Evolutionary conservation across 768 basidiomycete genomes (phyloP).

Genomic region (Macrolepiota dolichaula): DNA sequence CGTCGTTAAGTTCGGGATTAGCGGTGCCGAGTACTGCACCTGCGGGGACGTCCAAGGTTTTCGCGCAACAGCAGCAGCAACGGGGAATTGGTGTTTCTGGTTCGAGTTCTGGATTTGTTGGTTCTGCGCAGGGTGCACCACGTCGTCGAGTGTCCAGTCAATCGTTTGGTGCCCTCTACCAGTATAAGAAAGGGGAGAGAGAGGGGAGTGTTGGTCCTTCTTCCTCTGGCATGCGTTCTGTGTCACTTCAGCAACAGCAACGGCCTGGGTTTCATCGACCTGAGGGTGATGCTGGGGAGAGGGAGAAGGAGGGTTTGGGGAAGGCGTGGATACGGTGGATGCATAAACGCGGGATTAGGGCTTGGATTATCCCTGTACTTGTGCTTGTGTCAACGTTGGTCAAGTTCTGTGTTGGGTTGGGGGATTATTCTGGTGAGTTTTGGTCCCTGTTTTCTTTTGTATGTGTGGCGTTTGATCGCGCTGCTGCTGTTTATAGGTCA

Average conservation of each 20-base stretch:
- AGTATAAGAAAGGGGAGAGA: conserved; percentile 3
- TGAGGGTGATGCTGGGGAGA: conserved; percentile 14
- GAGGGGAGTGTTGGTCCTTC: conserved; percentile 13
- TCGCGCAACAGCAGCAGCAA: conserved; percentile 2
- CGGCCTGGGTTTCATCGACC: neutral
- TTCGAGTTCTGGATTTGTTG: neutral
- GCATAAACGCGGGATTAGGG: conserved; percentile 61
- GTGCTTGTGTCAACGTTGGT: conserved; percentile 53
- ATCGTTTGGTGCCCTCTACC: conserved; percentile 37
- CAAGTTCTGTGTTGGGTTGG: conserved; percentile 70
- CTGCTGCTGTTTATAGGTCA: conserved; percentile 42
- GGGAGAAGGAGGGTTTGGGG: conserved; percentile 38
- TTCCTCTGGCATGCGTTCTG: neutral
- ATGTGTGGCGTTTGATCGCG: neutral
- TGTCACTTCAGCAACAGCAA: neutral
- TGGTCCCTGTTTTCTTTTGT: neutral
- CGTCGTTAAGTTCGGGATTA: neutral
- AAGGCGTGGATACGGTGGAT: conserved; percentile 76
- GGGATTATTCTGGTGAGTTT: conserved; percentile 76
- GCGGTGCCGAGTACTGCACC: neutral
- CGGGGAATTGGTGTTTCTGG: neutral
- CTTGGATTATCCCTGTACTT: conserved; percentile 55
- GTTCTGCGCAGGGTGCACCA: neutral
- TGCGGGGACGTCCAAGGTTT: neutral
- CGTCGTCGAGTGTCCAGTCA: conserved; percentile 3